Base-by-base conservation (phyloP, 768 basidiomycete species). In the Rhodosporidiobolus sp. region DNA sequence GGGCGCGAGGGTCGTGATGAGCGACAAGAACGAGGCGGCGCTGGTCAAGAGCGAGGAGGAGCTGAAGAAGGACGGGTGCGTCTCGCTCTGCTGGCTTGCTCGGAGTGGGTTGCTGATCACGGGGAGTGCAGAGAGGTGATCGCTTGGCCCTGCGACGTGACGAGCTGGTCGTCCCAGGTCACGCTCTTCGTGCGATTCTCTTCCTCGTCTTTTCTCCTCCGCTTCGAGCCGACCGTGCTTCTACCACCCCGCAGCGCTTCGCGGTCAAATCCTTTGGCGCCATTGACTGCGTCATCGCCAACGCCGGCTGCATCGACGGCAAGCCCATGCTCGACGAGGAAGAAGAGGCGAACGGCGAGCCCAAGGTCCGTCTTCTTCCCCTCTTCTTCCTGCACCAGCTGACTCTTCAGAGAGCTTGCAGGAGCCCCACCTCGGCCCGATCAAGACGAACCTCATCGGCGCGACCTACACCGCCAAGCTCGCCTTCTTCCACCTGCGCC, bases 401-500 rank as follows among this genome's bases (percentile, higher is more conserved):
- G 8, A 32, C 20, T 22, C 53, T 8, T 26, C n/a, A n/a, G n/a
- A n/a, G 20, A 12, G 8, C 7, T n/a, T 28, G n/a, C 26, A 54
- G 53, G 53, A 54, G n/a, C 53, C 53, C n/a, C 8, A 26, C 53
- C 53, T 54, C 6, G n/a, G 6, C 5, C 53, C 53, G 5, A 20
- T 20, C 53, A n/a, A 54, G 22, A 26, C 28, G 16, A 14, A 54
- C n/a, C 16, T 17, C 14, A 43, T 43, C 53, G 30, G 53, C 30
- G 17, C 53, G 53, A 54, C 53, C 53, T 20, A 20, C 50, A n/a
- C 53, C n/a, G 53, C 53, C n/a, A 54, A 54, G n/a, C 53, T 54
- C n/a, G 53, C 53, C 53, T 54, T 54, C 53, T 54, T 20, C 53
- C 53, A 54, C 30, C 53, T 54, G 8, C 53, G 53, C 53, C 53